phyloP scores from a whole-genome alignment of 148 eudicot species.

The Dianthus caryophyllus region DNA sequence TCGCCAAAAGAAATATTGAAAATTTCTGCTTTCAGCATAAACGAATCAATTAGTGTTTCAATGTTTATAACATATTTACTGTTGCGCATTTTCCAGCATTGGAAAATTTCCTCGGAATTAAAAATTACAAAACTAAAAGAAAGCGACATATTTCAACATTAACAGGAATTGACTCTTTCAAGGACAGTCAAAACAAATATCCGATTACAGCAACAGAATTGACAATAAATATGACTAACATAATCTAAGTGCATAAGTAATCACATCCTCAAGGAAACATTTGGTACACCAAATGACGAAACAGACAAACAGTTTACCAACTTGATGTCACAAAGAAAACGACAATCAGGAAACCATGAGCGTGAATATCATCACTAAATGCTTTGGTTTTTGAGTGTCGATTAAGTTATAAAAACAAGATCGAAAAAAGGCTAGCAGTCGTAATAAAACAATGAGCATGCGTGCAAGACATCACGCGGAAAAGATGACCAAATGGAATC shows the following conservation, averaged over 20 bases:
- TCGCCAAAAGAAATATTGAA: no score
- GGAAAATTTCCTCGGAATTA: no score
- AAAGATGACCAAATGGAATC: neutral
- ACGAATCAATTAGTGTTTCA: neutral
- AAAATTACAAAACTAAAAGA: no score
- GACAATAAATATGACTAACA: constrained; percentile 3
- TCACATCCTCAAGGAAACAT: neutral
- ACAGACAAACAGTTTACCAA: constrained; percentile 11
- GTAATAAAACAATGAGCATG: neutral
- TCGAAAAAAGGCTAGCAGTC: no score
- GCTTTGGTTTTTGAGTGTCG: neutral
- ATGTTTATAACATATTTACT: neutral
- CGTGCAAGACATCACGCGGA: neutral
- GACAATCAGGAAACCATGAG: neutral
- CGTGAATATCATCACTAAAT: neutral
- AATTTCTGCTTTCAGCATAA: neutral
- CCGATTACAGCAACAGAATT: neutral
- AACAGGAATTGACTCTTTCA: no score
- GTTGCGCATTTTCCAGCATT: no score
- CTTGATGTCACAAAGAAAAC: neutral
- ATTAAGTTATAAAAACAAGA: neutral
- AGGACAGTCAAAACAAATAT: neutral
- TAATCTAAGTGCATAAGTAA: neutral
- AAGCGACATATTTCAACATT: no score
- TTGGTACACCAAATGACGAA: constrained; percentile 20